Base-by-base conservation (phyloP, 768 basidiomycete genomes). In the Tricholoma terreum region DNA sequence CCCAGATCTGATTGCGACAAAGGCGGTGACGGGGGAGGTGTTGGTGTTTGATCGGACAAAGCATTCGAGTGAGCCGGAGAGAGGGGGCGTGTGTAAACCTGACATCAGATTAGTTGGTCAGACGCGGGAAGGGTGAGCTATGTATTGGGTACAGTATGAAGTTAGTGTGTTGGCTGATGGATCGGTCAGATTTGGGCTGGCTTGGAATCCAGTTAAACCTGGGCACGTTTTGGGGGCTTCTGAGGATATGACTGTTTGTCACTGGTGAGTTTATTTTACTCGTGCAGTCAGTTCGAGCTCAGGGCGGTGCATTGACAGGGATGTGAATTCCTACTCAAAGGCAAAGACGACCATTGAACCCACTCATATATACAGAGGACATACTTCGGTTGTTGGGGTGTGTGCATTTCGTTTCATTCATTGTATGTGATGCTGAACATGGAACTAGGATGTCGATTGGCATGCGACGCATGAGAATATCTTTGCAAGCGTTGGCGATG, bases 31-130 rank as follows among this genome's bases (percentile, higher is more conserved):
- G 6, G 97, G 96, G 12, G 92, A 97, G 61, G 92, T 98, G 2
- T 77, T 89, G 57, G 75, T 99, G n/a, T 99, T 98, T 73, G 97
- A 99, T 73, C 78, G 97, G 57, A 98, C 97, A 34, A 98, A 97
- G 73, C 96, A 98, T 71, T 84, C 94, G 52, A 95, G 88, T 63
- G 92, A 96, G 66, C 94, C 96, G 2, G 90, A 92, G 69, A 83
- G 85, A 38, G 88, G 86, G 27, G 91, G 92, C 1, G 78, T 83
- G 19, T 94, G 91, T 71, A 90, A 84, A 68, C 97, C 97, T 4
- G 90, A 99, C 73, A 94, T 99, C 57, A 83, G 84, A 61, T 75
- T 98, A 53, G 83, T 91, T 46, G 97, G 97, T 1, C 96, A 98
- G 73, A 86, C 80, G 27, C 88, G 87, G 65, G 97, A 98, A 76